Base-by-base conservation (phyloP, 2,329 filamentous ascomycete species). In the Periconia sp. region DNA sequence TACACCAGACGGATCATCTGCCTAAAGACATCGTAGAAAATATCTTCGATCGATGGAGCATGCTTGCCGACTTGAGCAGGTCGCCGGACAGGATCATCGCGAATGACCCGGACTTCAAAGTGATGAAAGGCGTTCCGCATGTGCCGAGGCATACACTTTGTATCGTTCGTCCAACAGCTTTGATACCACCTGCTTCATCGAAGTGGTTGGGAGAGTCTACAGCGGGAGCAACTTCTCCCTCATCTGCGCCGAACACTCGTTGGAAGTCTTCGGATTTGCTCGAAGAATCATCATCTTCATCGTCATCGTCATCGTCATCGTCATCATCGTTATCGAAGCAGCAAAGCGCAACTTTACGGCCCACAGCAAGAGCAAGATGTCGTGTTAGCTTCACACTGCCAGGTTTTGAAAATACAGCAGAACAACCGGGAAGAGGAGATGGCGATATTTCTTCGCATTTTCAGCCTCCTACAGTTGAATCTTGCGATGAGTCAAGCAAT, bases 1-100 rank as follows among this genome's bases (percentile, higher is more conserved):
- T 17, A 5, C 33, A 50, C 11, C 34, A 36, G 11, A 33, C 41
- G 12, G 12, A 31, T 4, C 10, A 28, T 19, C 9, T 46, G 5
- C 48, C 38, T 22, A 9, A 35, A n/a, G 50, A 46, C 13, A 37
- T 53, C 11, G 38, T 36, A 4, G 22, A 23, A 8, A 19, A 35
- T 16, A 37, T 37, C 16, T 5, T 18, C 4, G 6, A n/a, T 16
- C 23, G 35, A 13, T 37, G 25, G 23, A 29, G 13, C 16, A 5
- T 37, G 8, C 13, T 29, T 7, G 25, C 35, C 15, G 23, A 29
- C 12, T 4, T 28, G 22, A 16, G 24, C 15, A 10, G 22, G 9
- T 17, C 23, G 19, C 15, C 23, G 8, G 35, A 37, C 15, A 23
- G 35, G 15, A 37, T 37, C 23, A 12, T 29, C 21, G 29, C 19